Conservation (phyloP, 2,329 filamentous ascomycete genomes). For the Fusarium austroafricanum region DNA sequence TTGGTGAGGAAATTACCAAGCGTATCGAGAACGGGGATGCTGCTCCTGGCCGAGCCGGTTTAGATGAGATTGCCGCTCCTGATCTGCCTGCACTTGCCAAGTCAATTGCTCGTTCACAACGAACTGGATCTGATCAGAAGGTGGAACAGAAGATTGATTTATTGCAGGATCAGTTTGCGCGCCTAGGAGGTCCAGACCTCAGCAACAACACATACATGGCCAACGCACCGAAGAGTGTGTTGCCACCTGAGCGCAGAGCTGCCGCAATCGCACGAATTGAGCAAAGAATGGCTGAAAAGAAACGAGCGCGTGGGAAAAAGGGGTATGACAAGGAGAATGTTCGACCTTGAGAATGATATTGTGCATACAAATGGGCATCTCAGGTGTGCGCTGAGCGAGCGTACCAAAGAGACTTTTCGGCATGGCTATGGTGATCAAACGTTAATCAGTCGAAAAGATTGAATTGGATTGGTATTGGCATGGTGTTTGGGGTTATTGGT, state of each 20-base stretch:
- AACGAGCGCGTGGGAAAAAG: conserved; percentile 50
- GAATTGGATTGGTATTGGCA: conserved; percentile 37
- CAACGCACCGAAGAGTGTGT: conserved; percentile 56
- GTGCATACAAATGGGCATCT: conserved; percentile 16
- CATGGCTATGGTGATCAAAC: conserved; percentile 25
- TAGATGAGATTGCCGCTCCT: conserved; percentile 42
- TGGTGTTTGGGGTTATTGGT: conserved; percentile 39
- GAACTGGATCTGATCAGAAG: conserved; percentile 28
- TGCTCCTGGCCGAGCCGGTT: conserved; percentile 36
- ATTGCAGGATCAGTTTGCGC: conserved; percentile 58
- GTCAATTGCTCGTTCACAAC: conserved; percentile 37
- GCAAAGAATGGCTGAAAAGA: conserved; percentile 64
- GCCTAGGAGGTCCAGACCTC: conserved; percentile 55
- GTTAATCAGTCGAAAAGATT: neutral
- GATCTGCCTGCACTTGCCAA: conserved; percentile 47
- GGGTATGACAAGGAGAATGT: conserved; percentile 65
- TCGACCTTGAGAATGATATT: conserved; percentile 48
- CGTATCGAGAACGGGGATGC: conserved; percentile 48
- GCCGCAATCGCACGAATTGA: conserved; percentile 67
- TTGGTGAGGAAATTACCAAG: conserved; percentile 50
- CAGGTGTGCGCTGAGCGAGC: conserved; percentile 18
- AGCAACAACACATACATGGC: conserved; percentile 50
- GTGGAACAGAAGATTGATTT: conserved; percentile 57
- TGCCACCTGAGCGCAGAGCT: conserved; percentile 64
- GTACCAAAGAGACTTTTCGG: neutral